phyloP scores from a whole-genome alignment of 441 rosid species.

The Breynia disticha region DNA sequence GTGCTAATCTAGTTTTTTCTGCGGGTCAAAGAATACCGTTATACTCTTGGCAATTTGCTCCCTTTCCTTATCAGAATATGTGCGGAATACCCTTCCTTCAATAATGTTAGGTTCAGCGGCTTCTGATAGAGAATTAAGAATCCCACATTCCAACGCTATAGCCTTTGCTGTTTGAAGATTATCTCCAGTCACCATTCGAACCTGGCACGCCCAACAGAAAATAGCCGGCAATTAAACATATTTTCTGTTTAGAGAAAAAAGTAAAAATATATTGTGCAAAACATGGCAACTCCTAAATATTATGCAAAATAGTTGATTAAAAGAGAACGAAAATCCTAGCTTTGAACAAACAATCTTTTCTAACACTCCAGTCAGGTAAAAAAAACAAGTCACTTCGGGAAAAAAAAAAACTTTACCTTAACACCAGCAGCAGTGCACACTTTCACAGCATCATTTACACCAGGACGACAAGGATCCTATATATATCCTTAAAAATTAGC shows the following conservation, averaged over 20 bases:
- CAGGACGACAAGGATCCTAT: slow-evolving; percentile 95
- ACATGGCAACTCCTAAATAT: no score
- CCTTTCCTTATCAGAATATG: slow-evolving; percentile 64
- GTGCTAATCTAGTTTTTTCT: not conserved
- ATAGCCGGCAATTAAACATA: slow-evolving; percentile 6
- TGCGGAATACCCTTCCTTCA: slow-evolving; percentile 84
- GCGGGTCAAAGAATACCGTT: slow-evolving; percentile 34
- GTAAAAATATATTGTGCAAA: no score
- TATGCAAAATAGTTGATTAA: no score
- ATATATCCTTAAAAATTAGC: slow-evolving; percentile 17
- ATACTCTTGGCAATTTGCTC: slow-evolving; percentile 63
- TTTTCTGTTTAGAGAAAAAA: no score
- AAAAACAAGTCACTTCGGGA: no score
- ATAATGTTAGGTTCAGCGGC: slow-evolving; percentile 53
- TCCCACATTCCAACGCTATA: slow-evolving; percentile 93
- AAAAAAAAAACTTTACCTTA: slow-evolving; percentile 56
- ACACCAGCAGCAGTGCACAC: slow-evolving; percentile 81
- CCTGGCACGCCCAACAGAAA: slow-evolving; percentile 28
- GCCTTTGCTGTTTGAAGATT: slow-evolving; percentile 92
- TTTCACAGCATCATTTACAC: slow-evolving; percentile 78
- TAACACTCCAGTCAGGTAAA: no score
- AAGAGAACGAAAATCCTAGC: no score
- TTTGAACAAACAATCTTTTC: no score
- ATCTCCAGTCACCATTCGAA: slow-evolving; percentile 97
- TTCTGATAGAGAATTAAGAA: slow-evolving; percentile 52